These are phyloP conservation scores for Botrytis paeoniae DNA, from an alignment of 2,329 filamentous ascomycete species.

Conservation along the genomic window DNA sequence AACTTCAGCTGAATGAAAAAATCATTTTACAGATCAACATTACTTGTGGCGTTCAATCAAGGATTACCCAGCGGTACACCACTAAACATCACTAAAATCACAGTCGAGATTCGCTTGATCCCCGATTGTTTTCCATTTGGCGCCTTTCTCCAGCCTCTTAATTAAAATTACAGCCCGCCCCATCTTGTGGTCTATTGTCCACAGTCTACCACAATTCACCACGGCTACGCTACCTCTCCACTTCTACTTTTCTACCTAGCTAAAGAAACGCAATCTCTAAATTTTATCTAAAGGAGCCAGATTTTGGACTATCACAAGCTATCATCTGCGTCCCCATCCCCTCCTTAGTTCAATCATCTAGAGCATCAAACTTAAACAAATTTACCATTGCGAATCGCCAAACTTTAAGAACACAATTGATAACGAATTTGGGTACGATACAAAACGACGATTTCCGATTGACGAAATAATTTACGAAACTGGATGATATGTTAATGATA, in stretches of 20 bases:
- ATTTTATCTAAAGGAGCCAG: conserved; percentile 13
- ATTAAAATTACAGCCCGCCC: conserved; percentile 16
- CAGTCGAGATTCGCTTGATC: conserved; percentile 13
- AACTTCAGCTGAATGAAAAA: conserved; percentile 6
- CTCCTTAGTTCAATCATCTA: conserved; percentile 1
- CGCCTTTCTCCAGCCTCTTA: conserved; percentile 20
- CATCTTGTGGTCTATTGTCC: background rate
- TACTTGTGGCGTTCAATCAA: conserved; percentile 12
- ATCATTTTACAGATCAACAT: conserved; percentile 1
- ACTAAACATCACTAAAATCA: conserved; percentile 3
- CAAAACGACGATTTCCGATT: background rate
- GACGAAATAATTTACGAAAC: background rate
- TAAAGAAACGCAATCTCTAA: conserved; percentile 14
- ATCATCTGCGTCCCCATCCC: conserved; percentile 6
- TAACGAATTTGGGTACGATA: background rate
- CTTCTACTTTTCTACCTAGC: conserved; percentile 8
- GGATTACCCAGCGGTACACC: conserved; percentile 10
- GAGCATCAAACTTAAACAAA: background rate
- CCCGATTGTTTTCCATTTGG: conserved; percentile 9
- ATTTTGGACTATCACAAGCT: conserved; percentile 5
- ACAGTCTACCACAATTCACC: background rate
- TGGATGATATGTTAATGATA: conserved; percentile 15
- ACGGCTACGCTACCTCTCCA: conserved; percentile 8
- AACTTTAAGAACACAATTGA: background rate
- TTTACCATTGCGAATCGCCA: background rate